These are phyloP conservation scores for Candida alai DNA, from an alignment of 805 yeast genomes.

Conservation along the genomic window DNA sequence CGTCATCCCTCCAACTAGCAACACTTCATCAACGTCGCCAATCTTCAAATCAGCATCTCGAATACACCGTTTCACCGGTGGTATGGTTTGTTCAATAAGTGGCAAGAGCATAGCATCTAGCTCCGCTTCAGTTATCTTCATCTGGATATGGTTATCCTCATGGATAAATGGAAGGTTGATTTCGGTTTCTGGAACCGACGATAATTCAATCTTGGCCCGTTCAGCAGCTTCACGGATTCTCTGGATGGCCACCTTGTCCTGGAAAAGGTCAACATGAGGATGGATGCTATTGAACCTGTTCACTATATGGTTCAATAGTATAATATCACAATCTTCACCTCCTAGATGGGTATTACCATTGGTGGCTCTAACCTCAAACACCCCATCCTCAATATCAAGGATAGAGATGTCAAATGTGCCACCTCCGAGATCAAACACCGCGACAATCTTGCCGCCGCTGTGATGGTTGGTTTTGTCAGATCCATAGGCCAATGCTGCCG, in stretches of 20 bases:
- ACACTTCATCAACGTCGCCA: slow-evolving; percentile 67
- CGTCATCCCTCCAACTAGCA: slow-evolving; percentile 87
- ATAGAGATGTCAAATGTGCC: slow-evolving; percentile 83
- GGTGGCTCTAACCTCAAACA: slow-evolving; percentile 77
- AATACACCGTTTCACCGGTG: slow-evolving; percentile 70
- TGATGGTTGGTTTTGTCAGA: slow-evolving; percentile 51
- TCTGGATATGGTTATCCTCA: slow-evolving; percentile 56
- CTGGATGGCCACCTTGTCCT: slow-evolving; percentile 59
- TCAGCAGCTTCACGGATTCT: slow-evolving; percentile 80
- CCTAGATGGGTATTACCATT: slow-evolving; percentile 85
- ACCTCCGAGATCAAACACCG: slow-evolving; percentile 77
- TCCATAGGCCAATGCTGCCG: slow-evolving; percentile 83
- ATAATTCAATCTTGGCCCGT: slow-evolving; percentile 68
- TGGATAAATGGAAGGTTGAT: slow-evolving; percentile 69
- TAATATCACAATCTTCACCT: slow-evolving; percentile 80
- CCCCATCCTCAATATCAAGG: slow-evolving; percentile 74
- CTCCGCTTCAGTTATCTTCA: slow-evolving; percentile 60
- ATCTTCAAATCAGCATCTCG: slow-evolving; percentile 68
- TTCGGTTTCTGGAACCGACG: slow-evolving; percentile 58
- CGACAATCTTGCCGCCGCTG: slow-evolving; percentile 37
- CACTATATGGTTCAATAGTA: slow-evolving; percentile 54
- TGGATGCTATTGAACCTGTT: slow-evolving; percentile 48
- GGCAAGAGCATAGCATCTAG: slow-evolving; percentile 64
- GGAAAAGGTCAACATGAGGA: slow-evolving; percentile 52
- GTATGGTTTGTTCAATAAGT: slow-evolving; percentile 63